Conservation (phyloP, 2,329 filamentous ascomycete genomes). For the Xylariaceae sp. region DNA sequence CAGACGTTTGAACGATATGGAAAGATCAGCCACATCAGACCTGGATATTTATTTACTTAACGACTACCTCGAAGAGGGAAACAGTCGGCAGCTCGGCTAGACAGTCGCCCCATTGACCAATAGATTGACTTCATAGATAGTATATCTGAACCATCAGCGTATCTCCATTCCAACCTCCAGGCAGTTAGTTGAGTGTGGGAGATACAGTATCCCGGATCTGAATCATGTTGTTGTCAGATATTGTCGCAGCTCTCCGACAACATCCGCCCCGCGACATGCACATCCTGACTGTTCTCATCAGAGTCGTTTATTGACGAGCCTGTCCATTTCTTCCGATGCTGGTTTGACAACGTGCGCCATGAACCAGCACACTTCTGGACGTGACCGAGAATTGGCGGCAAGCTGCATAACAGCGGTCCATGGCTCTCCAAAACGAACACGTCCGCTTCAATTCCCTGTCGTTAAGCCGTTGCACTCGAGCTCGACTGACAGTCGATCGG, state of each 20-base stretch:
- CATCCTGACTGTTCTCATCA: neutral
- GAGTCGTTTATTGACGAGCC: neutral
- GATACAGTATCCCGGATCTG: too few species aligned
- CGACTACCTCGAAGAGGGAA: too few species aligned
- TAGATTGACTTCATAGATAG: too few species aligned
- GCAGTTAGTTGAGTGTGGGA: too few species aligned
- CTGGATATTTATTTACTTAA: too few species aligned
- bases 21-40: too few species aligned
- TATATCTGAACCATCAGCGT: too few species aligned
- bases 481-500: neutral
- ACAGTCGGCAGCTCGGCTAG: too few species aligned
- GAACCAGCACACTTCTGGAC: conserved; percentile 3
- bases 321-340: conserved; percentile 6
- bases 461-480: neutral
- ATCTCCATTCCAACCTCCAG: too few species aligned
- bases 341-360: conserved; percentile 1
- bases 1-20: too few species aligned
- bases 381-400: conserved; percentile 18
- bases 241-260: neutral
- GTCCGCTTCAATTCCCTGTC: neutral
- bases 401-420: conserved; percentile 10
- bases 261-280: neutral
- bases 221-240: neutral
- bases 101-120: too few species aligned
- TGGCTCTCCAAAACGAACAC: neutral